Percentiles rank a stretch among this genome's conserved stretches.
Evolutionary conservation across 345 rosid genomes (phyloP).

Genomic region (Populus ilicifolia): DNA sequence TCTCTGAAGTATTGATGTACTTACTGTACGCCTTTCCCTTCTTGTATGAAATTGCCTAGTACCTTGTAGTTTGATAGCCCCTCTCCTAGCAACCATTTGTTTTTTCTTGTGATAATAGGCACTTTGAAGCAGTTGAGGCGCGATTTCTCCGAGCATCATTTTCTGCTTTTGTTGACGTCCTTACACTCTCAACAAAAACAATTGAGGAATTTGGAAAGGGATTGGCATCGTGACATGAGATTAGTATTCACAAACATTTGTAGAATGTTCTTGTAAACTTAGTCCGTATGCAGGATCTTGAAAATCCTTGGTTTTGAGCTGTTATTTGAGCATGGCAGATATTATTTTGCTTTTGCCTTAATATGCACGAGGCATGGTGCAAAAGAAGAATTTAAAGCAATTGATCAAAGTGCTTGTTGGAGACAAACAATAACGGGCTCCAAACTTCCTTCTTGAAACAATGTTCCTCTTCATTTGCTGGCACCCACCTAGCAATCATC

Average conservation of each 20-base stretch:
- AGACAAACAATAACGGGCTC: background rate
- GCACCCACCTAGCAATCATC: background rate
- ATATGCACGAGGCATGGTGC: background rate
- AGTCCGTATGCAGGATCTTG: background rate
- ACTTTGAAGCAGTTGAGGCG: slow-evolving; percentile 84
- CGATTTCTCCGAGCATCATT: slow-evolving; percentile 91
- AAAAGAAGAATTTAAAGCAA: background rate
- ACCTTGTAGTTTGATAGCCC: background rate
- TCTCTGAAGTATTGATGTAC: background rate
- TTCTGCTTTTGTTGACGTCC: slow-evolving; percentile 77
- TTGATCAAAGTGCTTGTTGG: background rate
- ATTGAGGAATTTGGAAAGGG: slow-evolving; percentile 68
- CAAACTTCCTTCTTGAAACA: background rate
- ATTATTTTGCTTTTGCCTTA: background rate
- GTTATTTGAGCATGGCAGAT: background rate
- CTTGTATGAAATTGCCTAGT: background rate
- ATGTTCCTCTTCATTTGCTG: background rate
- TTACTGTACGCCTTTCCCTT: background rate
- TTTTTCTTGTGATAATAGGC: slow-evolving; percentile 32
- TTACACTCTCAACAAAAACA: slow-evolving; percentile 69
- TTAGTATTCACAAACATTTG: background rate
- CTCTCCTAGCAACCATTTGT: too few species aligned
- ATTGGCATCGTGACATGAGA: slow-evolving; percentile 21
- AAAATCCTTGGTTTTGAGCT: background rate
- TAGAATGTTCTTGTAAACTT: background rate